Base-by-base conservation (phyloP, 164 flowering plant species). In the Chimonanthus salicifolius region DNA sequence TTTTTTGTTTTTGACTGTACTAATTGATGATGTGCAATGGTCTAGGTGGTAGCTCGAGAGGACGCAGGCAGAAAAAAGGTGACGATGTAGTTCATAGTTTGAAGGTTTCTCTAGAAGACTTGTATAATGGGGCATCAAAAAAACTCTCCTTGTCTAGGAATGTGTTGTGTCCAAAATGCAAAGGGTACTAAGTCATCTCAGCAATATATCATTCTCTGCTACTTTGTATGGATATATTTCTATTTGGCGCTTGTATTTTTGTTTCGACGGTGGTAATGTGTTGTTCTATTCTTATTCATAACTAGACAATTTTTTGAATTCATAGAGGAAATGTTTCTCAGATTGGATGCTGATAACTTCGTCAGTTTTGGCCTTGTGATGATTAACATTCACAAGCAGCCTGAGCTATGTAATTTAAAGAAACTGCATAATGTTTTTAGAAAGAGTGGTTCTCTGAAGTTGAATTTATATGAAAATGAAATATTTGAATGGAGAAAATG, bases 41-140 rank as follows among this genome's bases (percentile, higher is more conserved):
- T 70, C 10, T 54, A 76, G 85, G 81, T 78, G 81, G 86, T 70
- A 83, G 86, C 73, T 74, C 82, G 46, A 82, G 88, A 67, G 86
- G 87, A 65, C 77, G 88, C 62, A 86, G 91, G 75, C 88, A 86
- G 80, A 86, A 72, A 70, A 83, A 73, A 58, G 94, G 94, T 58
- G 91, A 89, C 16, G 94, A 89, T 82, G 88, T 89, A 1, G 86
- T 88, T 43, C 91, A 89, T 47, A 44, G 82, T 49, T 51, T 88
- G 73, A 88, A 85, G 80, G 91, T 84, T 72, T 88, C 91, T 65
- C 76, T 89, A 46, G 94, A 89, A 77, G 91, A 89, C 71, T 68
- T 88, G 74, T 89, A 88, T 62, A 84, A 81, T 82, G 94, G 94
- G 6, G 84, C 88, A 64, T 81, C 88, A 3, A 88, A 87, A 82